These are phyloP conservation scores for Kwoniella pini DNA, from an alignment of 768 basidiomycete species.

Conservation along the genomic window DNA sequence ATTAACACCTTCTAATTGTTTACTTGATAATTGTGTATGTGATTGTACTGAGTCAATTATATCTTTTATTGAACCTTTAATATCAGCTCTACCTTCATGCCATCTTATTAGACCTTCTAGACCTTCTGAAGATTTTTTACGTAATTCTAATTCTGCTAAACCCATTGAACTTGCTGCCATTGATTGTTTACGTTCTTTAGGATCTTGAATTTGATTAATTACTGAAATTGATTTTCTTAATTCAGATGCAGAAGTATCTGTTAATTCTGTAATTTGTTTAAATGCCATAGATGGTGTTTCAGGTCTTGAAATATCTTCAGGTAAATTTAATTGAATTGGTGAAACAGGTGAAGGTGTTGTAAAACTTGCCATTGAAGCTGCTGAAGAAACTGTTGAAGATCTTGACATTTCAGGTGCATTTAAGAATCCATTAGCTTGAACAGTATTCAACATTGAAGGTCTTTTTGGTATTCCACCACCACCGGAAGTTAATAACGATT, in stretches of 20 bases:
- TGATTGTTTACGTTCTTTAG: not conserved
- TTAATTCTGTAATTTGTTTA: constrained; percentile 4
- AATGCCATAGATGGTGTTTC: constrained; percentile 13
- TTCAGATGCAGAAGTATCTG: constrained; percentile 5
- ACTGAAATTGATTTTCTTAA: constrained; percentile 7
- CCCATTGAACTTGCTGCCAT: not conserved
- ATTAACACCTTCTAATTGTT: not conserved
- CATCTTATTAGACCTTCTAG: constrained; percentile 27
- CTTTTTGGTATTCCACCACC: not conserved
- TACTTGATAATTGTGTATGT: constrained; percentile 4
- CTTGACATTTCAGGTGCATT: constrained; percentile 22
- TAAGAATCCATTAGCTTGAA: not conserved
- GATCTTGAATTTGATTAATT: constrained; percentile 7
- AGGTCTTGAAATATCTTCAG: constrained; percentile 15
- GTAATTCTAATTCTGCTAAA: constrained; percentile 12
- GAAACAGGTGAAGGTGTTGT: constrained; percentile 2
- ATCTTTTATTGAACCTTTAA: constrained; percentile 17
- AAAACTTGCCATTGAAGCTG: constrained; percentile 20
- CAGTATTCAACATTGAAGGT: constrained; percentile 14
- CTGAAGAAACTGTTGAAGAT: constrained; percentile 9
- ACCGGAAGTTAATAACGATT: not conserved
- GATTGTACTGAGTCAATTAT: constrained; percentile 9
- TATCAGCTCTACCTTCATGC: constrained; percentile 36
- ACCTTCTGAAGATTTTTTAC: constrained; percentile 18
- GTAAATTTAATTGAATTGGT: constrained; percentile 1